Evolutionary conservation across 1,284 basidiomycete genomes (phyloP).

Genomic region (Omphalotus olearius): DNA sequence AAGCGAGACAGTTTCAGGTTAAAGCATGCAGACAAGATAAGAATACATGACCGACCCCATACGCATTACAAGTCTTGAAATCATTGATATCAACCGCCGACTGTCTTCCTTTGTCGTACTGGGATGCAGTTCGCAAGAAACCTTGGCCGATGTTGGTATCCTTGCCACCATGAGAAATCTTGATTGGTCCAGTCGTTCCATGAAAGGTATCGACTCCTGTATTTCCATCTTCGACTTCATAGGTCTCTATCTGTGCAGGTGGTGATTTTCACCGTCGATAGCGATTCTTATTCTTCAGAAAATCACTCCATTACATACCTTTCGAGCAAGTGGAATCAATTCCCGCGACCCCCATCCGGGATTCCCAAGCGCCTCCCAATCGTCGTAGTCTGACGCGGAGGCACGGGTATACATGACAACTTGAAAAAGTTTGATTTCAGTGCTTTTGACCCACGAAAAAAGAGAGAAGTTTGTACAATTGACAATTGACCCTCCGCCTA

Average conservation of each 20-base stretch:
- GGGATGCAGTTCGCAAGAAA: constrained; percentile 39
- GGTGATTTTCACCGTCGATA: not conserved
- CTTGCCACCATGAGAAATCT: constrained; percentile 38
- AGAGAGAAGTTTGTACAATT: constrained; percentile 38
- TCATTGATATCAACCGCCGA: constrained; percentile 38
- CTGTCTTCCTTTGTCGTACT: constrained; percentile 40
- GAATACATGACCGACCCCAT: constrained; percentile 34
- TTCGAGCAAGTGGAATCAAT: constrained; percentile 39
- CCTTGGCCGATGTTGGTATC: constrained; percentile 37
- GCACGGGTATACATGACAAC: constrained; percentile 51
- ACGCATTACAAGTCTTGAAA: constrained; percentile 35
- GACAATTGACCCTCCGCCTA: constrained; percentile 58
- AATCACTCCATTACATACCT: constrained; percentile 25
- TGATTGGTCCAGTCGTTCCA: constrained; percentile 40
- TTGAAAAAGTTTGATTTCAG: constrained; percentile 17
- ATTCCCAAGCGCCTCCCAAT: constrained; percentile 38
- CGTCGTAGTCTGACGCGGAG: constrained; percentile 41
- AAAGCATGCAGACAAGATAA: too few relatives aligned
- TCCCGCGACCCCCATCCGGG: constrained; percentile 40
- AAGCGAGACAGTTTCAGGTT: too few relatives aligned
- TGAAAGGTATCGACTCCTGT: constrained; percentile 20
- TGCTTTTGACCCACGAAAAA: not conserved
- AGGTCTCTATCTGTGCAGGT: constrained; percentile 44
- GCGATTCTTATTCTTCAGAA: not conserved
- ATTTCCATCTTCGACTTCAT: constrained; percentile 35